These are phyloP conservation scores for Lojkania enalia DNA, from an alignment of 2,329 filamentous ascomycete genomes.

Conservation along the genomic window DNA sequence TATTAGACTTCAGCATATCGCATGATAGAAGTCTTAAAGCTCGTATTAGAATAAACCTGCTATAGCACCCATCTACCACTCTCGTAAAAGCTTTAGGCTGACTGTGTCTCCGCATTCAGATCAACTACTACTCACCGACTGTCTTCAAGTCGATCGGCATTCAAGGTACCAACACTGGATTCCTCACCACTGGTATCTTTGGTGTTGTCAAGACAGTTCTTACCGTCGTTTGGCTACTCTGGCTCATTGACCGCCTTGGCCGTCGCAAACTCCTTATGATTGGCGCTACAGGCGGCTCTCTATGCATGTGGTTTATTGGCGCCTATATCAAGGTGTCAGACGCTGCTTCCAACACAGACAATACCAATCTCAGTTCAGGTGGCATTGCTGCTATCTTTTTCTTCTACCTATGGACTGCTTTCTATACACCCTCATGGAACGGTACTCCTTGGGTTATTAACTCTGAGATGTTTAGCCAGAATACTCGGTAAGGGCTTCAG, in stretches of 20 bases:
- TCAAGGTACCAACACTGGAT: conserved; percentile 59
- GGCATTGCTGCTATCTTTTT: conserved; percentile 69
- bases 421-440: conserved; percentile 73
- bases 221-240: conserved; percentile 70
- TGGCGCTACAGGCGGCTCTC: conserved; percentile 64
- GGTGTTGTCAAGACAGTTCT: conserved; percentile 73
- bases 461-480: conserved; percentile 72
- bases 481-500: conserved; percentile 57
- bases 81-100: no score
- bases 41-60: no score
- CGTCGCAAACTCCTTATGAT: conserved; percentile 66
- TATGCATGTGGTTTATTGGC: conserved; percentile 68
- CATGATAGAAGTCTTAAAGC: no score
- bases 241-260: conserved; percentile 67
- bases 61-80: no score
- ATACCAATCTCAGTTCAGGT: conserved; percentile 45
- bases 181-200: conserved; percentile 74
- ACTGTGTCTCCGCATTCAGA: no score
- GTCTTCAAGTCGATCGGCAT: conserved; percentile 70
- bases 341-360: conserved; percentile 39
- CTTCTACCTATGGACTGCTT: conserved; percentile 74
- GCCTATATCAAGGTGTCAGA: conserved; percentile 60
- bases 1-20: no score
- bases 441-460: conserved; percentile 77
- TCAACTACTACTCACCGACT: conserved; percentile 74